Evolutionary conservation across 2,329 filamentous ascomycete genomes (phyloP).

Genomic region (Xylaria sp.): DNA sequence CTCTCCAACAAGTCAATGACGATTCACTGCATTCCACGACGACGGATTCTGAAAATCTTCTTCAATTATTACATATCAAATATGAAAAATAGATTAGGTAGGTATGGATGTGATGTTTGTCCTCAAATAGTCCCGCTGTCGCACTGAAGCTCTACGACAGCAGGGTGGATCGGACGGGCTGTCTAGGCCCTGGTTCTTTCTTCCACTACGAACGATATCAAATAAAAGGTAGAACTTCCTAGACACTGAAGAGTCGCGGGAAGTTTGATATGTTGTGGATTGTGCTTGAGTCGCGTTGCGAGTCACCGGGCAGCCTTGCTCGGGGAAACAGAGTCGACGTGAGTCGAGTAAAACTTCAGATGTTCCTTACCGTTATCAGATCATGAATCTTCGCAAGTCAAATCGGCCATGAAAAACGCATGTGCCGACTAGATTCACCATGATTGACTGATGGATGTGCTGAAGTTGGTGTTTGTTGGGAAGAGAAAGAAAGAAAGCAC

Average conservation of each 20-base stretch:
- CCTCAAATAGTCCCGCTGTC: constrained; percentile 59
- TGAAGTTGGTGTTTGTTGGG: neutral
- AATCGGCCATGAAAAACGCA: neutral
- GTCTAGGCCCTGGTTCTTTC: constrained; percentile 60
- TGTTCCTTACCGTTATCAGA: constrained; percentile 1
- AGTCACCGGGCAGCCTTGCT: too few species aligned
- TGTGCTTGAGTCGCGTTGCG: constrained; percentile 6
- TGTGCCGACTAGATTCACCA: neutral
- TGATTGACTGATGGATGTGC: neutral
- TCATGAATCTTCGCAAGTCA: neutral
- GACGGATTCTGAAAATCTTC: neutral
- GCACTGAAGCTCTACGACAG: constrained; percentile 49
- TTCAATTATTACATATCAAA: neutral
- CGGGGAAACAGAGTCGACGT: neutral
- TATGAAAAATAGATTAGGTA: neutral
- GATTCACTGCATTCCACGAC: neutral
- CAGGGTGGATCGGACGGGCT: constrained; percentile 64
- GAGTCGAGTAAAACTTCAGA: neutral
- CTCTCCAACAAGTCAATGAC: neutral
- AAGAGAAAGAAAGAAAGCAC: neutral
- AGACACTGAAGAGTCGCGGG: constrained; percentile 52
- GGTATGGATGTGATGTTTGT: constrained; percentile 43
- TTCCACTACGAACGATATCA: constrained; percentile 54
- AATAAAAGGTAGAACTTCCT: constrained; percentile 45
- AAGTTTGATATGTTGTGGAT: constrained; percentile 58